Base-by-base conservation (phyloP, 2,329 filamentous ascomycete species). In the Chaetomiaceae sp. region DNA sequence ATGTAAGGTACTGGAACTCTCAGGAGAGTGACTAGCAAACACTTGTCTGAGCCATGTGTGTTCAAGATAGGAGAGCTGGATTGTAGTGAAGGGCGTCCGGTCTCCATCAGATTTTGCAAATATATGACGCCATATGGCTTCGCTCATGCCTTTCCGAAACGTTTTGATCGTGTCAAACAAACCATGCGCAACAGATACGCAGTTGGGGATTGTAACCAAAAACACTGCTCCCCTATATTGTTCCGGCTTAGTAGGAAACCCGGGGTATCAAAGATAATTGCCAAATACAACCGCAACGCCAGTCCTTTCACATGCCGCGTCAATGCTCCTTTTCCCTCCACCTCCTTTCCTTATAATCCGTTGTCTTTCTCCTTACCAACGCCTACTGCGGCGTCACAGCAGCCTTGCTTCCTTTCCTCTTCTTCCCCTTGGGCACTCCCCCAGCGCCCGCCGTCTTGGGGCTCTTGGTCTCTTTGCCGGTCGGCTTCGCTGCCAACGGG, bases 371-470 rank as follows among this genome's bases (percentile, higher is more conserved):
- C 23, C n/a, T 5, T 21, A 37, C 30, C 25, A 16, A 27, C 12
- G n/a, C 23, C 34, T 48, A 65, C n/a, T 62, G 63, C 38, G 65
- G 62, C 8, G 63, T 66, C 20, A 58, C 56, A 3, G 55, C 63
- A 6, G 56, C 60, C 59, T 74, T 77, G 54, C 73, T 77, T 58
- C 73, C 76, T 68, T 77, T 78, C 57, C 72, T 68, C 50, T 72
- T 66, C 62, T 72, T 76, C 1, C 68, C 67, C 60, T 75, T 77
- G 2, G 68, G 51, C 40, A 61, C 66, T 2, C 53, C 56, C 14
- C 30, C 30, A 12, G 10, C 30, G 12, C 52, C 48, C 1, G 72
- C 72, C 45, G 71, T 70, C 65, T 73, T 76, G 20, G 70, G 70
- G 44, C 67, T 65, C 57, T 75, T 77, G 35, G 59, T 67, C 19